phyloP scores from a whole-genome alignment of 2,329 filamentous ascomycete species.

The Hypoxylon sp. region DNA sequence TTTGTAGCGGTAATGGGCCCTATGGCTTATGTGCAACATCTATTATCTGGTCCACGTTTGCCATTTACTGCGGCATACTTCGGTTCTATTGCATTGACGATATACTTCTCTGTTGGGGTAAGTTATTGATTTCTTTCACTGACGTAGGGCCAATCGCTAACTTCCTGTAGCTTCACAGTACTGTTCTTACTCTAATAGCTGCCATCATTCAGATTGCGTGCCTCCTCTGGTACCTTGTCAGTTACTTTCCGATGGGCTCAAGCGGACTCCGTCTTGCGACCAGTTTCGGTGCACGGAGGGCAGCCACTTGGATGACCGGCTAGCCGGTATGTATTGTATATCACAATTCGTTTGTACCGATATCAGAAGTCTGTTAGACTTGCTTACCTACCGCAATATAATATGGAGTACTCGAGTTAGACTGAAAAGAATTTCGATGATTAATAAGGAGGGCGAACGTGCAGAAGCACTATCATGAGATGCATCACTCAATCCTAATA shows the following conservation, averaged over 20 bases:
- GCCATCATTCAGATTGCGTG: slow-evolving; percentile 87
- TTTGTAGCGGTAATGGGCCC: slow-evolving; percentile 97
- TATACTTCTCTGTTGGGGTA: slow-evolving; percentile 94
- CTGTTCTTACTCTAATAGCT: slow-evolving; percentile 86
- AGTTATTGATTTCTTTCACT: slow-evolving; percentile 60
- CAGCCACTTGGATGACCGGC: slow-evolving; percentile 89
- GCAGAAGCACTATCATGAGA: not conserved
- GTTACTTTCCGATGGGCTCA: slow-evolving; percentile 98
- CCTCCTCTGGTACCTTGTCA: slow-evolving; percentile 93
- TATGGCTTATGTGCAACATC: slow-evolving; percentile 83
- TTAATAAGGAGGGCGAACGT: slow-evolving; percentile 8
- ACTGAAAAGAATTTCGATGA: slow-evolving; percentile 6
- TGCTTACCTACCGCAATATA: slow-evolving; percentile 9
- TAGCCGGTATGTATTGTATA: slow-evolving; percentile 58
- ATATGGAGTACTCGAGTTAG: slow-evolving; percentile 11
- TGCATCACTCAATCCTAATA: not conserved
- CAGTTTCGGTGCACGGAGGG: slow-evolving; percentile 85
- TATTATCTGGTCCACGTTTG: slow-evolving; percentile 85
- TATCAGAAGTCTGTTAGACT: slow-evolving; percentile 17
- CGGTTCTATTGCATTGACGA: slow-evolving; percentile 88
- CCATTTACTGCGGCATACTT: slow-evolving; percentile 97
- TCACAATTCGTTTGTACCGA: slow-evolving; percentile 26
- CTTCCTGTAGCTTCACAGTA: slow-evolving; percentile 79
- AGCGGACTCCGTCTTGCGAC: slow-evolving; percentile 89
- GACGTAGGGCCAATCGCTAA: slow-evolving; percentile 41